These are phyloP conservation scores for Colletotrichum brevisporum DNA, from an alignment of 2,329 filamentous ascomycete species.

Conservation along the genomic window DNA sequence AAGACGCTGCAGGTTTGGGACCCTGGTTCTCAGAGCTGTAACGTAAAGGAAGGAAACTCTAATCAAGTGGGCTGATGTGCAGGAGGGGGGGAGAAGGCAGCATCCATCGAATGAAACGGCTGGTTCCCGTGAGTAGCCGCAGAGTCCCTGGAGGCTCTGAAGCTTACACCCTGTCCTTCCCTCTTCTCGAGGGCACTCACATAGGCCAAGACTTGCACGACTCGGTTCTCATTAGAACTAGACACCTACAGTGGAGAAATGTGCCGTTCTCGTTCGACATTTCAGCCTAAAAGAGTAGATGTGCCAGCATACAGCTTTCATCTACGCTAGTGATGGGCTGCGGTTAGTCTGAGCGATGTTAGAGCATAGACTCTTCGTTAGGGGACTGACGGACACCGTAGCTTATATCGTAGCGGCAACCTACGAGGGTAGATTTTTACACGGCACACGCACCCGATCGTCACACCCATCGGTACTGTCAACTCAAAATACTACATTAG, in stretches of 20 bases:
- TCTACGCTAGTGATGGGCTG: too few relatives aligned
- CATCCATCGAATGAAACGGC: too few relatives aligned
- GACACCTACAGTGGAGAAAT: too few relatives aligned
- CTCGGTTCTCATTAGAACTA: not conserved
- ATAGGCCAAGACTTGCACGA: not conserved
- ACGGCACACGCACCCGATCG: not conserved
- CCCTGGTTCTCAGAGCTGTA: not conserved
- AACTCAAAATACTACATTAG: not conserved
- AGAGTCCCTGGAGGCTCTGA: too few relatives aligned
- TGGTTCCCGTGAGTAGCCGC: too few relatives aligned
- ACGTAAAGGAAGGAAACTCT: not conserved
- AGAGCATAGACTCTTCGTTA: too few relatives aligned
- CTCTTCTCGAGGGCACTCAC: not conserved
- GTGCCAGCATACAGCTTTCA: too few relatives aligned
- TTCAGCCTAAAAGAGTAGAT: too few relatives aligned
- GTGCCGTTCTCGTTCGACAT: too few relatives aligned
- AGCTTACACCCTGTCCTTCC: too few relatives aligned
- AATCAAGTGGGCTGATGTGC: not conserved
- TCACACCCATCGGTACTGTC: not conserved
- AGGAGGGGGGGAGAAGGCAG: not conserved
- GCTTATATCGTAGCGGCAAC: not conserved
- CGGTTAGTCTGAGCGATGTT: too few relatives aligned
- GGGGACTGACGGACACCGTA: not conserved
- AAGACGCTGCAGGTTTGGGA: too few relatives aligned
- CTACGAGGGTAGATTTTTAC: not conserved